phyloP scores from a whole-genome alignment of 805 yeast genomes.

The Ogataea wickerhamii region DNA sequence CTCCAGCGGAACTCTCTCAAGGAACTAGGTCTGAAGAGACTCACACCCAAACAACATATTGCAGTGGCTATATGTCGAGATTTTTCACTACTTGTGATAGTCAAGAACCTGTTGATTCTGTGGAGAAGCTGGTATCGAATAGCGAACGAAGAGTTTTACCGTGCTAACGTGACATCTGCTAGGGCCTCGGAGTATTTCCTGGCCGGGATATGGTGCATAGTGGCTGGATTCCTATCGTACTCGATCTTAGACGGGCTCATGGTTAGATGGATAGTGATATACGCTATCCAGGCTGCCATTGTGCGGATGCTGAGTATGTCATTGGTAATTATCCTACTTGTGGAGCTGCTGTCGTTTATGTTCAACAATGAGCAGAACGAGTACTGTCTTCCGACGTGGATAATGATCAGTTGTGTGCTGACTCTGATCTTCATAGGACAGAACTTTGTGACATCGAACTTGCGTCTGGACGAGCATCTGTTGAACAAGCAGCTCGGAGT shows the following conservation, averaged over 20 bases:
- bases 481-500: conserved; percentile 10
- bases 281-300: conserved; percentile 84
- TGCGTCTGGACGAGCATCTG: conserved; percentile 40
- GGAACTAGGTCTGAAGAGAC: conserved; percentile 61
- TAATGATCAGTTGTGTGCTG: conserved; percentile 77
- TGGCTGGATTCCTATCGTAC: conserved; percentile 79
- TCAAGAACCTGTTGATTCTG: conserved; percentile 25
- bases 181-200: conserved; percentile 74
- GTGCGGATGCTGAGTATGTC: conserved; percentile 83
- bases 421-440: conserved; percentile 81
- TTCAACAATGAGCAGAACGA: conserved; percentile 59
- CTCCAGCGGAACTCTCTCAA: conserved; percentile 40
- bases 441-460: conserved; percentile 79
- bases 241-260: conserved; percentile 84
- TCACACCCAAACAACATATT: conserved; percentile 74
- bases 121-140: conserved; percentile 27
- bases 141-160: conserved; percentile 18
- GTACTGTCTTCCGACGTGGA: conserved; percentile 86
- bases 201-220: conserved; percentile 91
- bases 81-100: conserved; percentile 48
- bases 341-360: conserved; percentile 62
- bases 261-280: conserved; percentile 91
- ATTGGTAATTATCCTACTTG: conserved; percentile 63
- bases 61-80: conserved; percentile 76
- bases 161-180: conserved; percentile 45